These are phyloP conservation scores for Pichia sorboxylosa DNA, from an alignment of 1,139 yeast species.

Conservation along the genomic window DNA sequence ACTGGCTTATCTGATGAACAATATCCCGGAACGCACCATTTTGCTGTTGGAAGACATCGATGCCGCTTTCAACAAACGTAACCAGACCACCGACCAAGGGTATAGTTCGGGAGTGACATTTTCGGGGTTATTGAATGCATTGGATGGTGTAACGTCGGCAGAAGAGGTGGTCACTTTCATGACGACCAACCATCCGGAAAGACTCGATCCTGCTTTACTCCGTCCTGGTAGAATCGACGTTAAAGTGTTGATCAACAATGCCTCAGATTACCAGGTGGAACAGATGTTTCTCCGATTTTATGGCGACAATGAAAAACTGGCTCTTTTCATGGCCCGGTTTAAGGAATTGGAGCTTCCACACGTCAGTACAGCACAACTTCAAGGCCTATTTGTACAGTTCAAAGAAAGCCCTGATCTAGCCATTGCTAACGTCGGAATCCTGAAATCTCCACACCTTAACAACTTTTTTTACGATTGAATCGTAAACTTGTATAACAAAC, in stretches of 20 bases:
- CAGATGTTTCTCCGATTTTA: constrained; percentile 85
- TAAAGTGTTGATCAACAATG: constrained; percentile 74
- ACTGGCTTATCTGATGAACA: constrained; percentile 88
- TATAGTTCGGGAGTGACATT: constrained; percentile 78
- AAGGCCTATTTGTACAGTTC: constrained; percentile 89
- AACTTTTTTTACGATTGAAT: constrained; percentile 21
- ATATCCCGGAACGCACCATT: constrained; percentile 82
- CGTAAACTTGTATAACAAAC: constrained; percentile 1
- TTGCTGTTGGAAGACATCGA: constrained; percentile 85
- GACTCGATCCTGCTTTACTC: constrained; percentile 70
- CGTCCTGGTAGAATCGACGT: constrained; percentile 94
- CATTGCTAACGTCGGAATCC: constrained; percentile 44
- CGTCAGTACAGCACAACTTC: constrained; percentile 88
- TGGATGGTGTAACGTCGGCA: constrained; percentile 98
- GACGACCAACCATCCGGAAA: constrained; percentile 97
- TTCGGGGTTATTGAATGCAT: constrained; percentile 83
- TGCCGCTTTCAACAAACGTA: constrained; percentile 84
- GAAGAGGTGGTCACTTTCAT: constrained; percentile 93
- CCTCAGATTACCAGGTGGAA: constrained; percentile 66
- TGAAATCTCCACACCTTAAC: constrained; percentile 27
- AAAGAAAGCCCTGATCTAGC: constrained; percentile 77
- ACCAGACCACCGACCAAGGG: constrained; percentile 67
- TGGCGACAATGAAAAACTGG: constrained; percentile 56
- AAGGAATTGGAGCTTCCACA: constrained; percentile 37
- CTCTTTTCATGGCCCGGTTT: constrained; percentile 46